phyloP scores from a whole-genome alignment of 495 filamentous ascomycete genomes.

The Talaromyces proteolyticus region DNA sequence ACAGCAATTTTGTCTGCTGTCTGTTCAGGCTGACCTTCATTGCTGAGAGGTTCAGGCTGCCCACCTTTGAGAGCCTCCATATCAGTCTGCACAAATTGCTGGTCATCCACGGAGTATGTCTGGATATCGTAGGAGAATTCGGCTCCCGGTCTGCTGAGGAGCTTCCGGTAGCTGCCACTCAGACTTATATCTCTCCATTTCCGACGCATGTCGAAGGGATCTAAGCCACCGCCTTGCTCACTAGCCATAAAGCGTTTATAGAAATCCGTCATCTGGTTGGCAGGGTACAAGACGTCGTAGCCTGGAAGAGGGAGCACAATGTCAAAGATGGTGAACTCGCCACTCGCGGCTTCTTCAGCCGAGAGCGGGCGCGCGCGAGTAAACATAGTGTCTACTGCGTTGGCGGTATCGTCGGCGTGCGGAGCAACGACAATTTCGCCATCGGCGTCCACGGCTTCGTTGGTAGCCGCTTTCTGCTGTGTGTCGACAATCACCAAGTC shows the following conservation, averaged over 20 bases:
- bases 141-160: constrained; percentile 59
- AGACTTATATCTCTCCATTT: constrained; percentile 80
- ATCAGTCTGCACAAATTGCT: constrained; percentile 87
- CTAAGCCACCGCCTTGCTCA: constrained; percentile 65
- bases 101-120: constrained; percentile 59
- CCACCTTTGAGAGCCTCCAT: constrained; percentile 44
- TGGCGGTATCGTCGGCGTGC: constrained; percentile 47
- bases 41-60: constrained; percentile 2
- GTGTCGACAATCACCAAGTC: constrained; percentile 74
- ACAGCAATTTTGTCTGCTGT: constrained; percentile 62
- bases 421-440: constrained; percentile 64
- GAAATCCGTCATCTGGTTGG: constrained; percentile 72
- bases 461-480: constrained; percentile 37
- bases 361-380: constrained; percentile 70
- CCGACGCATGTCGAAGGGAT: constrained; percentile 84
- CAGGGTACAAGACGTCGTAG: constrained; percentile 81
- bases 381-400: constrained; percentile 53
- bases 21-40: constrained; percentile 5
- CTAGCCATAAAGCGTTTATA: constrained; percentile 81
- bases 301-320: constrained; percentile 93
- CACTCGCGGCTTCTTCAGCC: constrained; percentile 70
- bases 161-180: constrained; percentile 80
- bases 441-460: constrained; percentile 53
- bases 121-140: constrained; percentile 61
- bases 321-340: constrained; percentile 78